phyloP scores from a whole-genome alignment of 2,329 filamentous ascomycete genomes.

The Bipolaris zeicola region DNA sequence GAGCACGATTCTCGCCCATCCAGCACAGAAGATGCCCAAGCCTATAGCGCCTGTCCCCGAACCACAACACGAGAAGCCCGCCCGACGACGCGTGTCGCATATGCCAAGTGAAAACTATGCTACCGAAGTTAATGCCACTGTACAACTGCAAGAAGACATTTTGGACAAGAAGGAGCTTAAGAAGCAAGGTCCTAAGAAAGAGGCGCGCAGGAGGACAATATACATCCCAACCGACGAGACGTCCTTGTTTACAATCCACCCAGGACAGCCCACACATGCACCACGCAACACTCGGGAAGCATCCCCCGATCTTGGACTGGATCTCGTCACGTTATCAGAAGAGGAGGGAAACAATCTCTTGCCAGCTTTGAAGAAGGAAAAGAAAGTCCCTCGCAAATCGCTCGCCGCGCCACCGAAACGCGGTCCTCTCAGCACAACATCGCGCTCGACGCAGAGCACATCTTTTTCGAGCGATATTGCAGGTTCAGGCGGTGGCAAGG shows the following conservation, averaged over 20 bases:
- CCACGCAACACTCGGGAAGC: slow-evolving; percentile 34
- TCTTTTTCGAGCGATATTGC: slow-evolving; percentile 53
- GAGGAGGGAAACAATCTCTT: slow-evolving; percentile 43
- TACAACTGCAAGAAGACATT: slow-evolving; percentile 38
- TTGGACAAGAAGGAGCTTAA: slow-evolving; percentile 41
- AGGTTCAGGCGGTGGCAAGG: slow-evolving; percentile 64
- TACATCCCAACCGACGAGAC: slow-evolving; percentile 59
- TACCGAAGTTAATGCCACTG: slow-evolving; percentile 35
- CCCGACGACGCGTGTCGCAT: slow-evolving; percentile 46
- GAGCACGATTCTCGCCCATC: slow-evolving; percentile 44
- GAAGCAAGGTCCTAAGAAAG: slow-evolving; percentile 45
- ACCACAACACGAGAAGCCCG: slow-evolving; percentile 28
- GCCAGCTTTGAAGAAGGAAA: slow-evolving; percentile 40
- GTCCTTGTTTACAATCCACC: slow-evolving; percentile 58
- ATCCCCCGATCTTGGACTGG: slow-evolving; percentile 47
- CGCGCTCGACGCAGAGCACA: slow-evolving; percentile 48
- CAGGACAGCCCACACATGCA: slow-evolving; percentile 48
- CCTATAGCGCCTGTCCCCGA: slow-evolving; percentile 30
- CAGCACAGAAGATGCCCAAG: slow-evolving; percentile 44
- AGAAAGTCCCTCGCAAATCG: slow-evolving; percentile 47
- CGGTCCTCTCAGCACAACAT: slow-evolving; percentile 55
- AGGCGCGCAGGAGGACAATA: slow-evolving; percentile 55
- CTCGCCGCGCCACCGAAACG: slow-evolving; percentile 56
- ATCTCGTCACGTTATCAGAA: slow-evolving; percentile 48
- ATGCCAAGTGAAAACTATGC: slow-evolving; percentile 34